A percentile compares a stretch with the other conserved stretches of the same genome.
Evolutionary conservation across 139 green algal species (phyloP).

Genomic region (Gonium pectorale): DNA sequence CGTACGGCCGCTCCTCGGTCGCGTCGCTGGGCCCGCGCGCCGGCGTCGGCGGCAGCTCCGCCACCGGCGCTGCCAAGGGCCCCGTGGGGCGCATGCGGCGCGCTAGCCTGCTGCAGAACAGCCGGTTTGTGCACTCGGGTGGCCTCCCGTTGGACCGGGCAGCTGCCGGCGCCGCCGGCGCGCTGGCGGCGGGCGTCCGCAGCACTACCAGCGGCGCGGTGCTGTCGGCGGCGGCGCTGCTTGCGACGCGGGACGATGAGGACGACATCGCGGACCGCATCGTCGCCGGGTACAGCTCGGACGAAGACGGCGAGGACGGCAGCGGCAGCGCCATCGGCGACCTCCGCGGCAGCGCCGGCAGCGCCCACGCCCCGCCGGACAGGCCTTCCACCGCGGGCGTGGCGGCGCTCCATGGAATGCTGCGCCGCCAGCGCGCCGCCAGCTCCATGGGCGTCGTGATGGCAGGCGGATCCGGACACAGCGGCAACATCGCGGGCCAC

Average conservation of each 20-base stretch:
- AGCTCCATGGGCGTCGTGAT: not conserved
- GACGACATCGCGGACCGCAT: conserved; percentile 19
- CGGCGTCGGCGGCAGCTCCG: not conserved
- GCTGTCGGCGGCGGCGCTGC: not conserved
- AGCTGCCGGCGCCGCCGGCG: not conserved
- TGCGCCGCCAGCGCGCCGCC: not conserved
- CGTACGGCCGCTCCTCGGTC: not conserved
- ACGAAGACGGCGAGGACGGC: not conserved
- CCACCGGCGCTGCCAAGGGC: not conserved
- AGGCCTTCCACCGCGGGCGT: not conserved
- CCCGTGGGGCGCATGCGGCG: conserved; percentile 15
- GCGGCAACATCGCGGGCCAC: too few species aligned
- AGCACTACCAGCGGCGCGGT: not conserved
- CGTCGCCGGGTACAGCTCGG: not conserved
- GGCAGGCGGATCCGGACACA: too few species aligned
- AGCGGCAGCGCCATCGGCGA: not conserved
- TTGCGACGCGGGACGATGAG: not conserved
- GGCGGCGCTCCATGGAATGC: conserved; percentile 26
- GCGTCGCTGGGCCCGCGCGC: not conserved
- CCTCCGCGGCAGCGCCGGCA: not conserved
- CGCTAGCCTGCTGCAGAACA: not conserved
- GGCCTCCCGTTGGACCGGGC: not conserved
- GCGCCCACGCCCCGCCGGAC: not conserved
- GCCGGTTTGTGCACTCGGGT: not conserved
- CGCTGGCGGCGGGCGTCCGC: not conserved